Evolutionary conservation across 2,329 filamentous ascomycete species (phyloP).

Genomic region (Neopestalotiopsis sp.): DNA sequence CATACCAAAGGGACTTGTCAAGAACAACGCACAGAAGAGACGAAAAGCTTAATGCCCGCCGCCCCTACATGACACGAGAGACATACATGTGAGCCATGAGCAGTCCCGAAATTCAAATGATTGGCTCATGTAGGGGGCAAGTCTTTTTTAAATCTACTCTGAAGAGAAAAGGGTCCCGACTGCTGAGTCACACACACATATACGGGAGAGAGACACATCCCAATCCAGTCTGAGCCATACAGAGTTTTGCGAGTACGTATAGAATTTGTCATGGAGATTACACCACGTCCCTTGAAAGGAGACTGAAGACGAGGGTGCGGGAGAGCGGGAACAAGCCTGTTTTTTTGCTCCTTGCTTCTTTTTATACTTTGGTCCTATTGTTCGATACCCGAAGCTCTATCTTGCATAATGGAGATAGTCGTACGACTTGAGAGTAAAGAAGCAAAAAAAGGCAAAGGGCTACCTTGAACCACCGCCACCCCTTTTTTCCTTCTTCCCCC

Average conservation of each 20-base stretch:
- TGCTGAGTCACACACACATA: neutral
- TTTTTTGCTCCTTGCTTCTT: neutral
- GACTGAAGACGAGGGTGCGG: neutral
- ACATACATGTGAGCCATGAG: neutral
- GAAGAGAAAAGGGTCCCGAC: no score
- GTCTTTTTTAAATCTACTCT: no score
- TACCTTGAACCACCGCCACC: neutral
- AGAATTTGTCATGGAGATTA: no score
- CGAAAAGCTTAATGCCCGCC: neutral
- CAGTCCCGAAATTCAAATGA: neutral
- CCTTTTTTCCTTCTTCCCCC: neutral
- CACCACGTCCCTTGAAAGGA: neutral
- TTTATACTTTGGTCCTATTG: neutral
- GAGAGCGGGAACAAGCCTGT: neutral
- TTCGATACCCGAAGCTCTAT: slow-evolving; percentile 15
- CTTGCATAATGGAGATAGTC: slow-evolving; percentile 1
- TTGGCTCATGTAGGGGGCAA: neutral
- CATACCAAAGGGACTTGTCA: neutral
- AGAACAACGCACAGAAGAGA: no score
- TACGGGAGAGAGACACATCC: no score
- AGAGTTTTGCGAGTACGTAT: no score
- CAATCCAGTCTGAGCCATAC: no score
- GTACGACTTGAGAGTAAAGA: neutral
- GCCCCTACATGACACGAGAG: neutral
- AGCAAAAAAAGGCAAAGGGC: neutral